Base-by-base conservation (phyloP, 108 stramenopile species). In the Cylindrotheca fusiformis region DNA sequence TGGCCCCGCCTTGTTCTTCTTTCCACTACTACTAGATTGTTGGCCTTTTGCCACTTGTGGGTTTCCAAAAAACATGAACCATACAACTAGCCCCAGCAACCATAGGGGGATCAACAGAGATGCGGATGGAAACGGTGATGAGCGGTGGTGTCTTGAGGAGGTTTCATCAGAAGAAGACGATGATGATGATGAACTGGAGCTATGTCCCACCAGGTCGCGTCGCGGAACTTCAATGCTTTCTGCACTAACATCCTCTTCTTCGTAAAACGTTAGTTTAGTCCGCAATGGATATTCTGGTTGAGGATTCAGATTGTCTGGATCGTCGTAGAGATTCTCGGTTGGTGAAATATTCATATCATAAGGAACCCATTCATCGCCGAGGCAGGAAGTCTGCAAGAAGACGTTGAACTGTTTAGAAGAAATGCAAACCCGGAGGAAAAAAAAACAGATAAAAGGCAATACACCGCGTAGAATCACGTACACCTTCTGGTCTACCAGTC, bases 221-320 rank as follows among this genome's bases (percentile, higher is more conserved):
- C 14, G 10, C 36, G 14, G 36, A 6, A 41, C 36, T 6, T 41
- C 36, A 14, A 41, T 41, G 14, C 36, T 41, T 41, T 6, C 36
- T 6, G 36, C 36, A 41, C 14, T 41, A 10, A 14, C 36, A 10
- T 6, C 36, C 3, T 52, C 33, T 50, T 70, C 68, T 28, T 69
- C 46, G 48, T 60, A 74, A 63, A 72, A 80, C n/a, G 48, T 41
- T 8, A 79, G 60, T 18, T 86, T 65, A 14, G 82, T 87, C 47
- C 91, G 63, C 55, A 89, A 32, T 1, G 86, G 80, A 67, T 79
- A 93, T 32, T 85, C 84, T 14, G 91, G 91, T 67, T 93, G 85
- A 5, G 83, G 75, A 49, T 93, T 87, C 49, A 93, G 56, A 66
- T 93, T 79, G 67, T 83, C 75, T 22, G 83, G 82, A 26, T 81